Percentiles rank a stretch among this genome's conserved stretches.
These are phyloP conservation scores for Ogataea henricii DNA, from an alignment of 805 yeast species.

Conservation along the genomic window DNA sequence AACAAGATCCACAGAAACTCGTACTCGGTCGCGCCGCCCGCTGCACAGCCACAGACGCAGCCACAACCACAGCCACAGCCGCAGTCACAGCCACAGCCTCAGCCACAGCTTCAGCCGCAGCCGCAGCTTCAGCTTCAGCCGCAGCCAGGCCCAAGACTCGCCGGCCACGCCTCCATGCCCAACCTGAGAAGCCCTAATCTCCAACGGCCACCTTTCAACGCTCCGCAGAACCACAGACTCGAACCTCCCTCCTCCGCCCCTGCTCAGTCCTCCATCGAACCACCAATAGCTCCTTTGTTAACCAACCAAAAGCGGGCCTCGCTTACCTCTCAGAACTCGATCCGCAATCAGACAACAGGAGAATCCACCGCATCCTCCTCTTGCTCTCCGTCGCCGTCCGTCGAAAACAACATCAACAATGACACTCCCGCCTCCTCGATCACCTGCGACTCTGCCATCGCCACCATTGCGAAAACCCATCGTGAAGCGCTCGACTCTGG, in stretches of 20 bases:
- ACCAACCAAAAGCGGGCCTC: background rate
- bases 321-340: slow-evolving; percentile 15
- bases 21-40: background rate
- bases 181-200: slow-evolving; percentile 9
- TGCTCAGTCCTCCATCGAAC: background rate
- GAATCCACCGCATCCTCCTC: slow-evolving; percentile 20
- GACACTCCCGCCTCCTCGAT: slow-evolving; percentile 28
- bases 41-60: background rate
- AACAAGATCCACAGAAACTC: slow-evolving; percentile 21
- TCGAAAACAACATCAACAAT: slow-evolving; percentile 13
- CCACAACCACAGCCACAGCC: background rate
- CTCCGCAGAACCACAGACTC: background rate
- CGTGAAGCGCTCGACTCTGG: background rate
- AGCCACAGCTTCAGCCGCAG: background rate
- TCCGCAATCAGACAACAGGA: slow-evolving; percentile 13
- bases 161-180: slow-evolving; percentile 17
- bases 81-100: background rate
- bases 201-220: slow-evolving; percentile 2
- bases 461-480: background rate
- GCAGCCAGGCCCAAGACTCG: background rate
- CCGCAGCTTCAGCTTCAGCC: no score
- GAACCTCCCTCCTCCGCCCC: background rate
- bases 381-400: slow-evolving; percentile 26
- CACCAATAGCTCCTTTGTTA: background rate
- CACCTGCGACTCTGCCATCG: slow-evolving; percentile 13